Evolutionary conservation across 2,329 filamentous ascomycete species (phyloP).

Genomic region (Colletotrichum ledebouriae): DNA sequence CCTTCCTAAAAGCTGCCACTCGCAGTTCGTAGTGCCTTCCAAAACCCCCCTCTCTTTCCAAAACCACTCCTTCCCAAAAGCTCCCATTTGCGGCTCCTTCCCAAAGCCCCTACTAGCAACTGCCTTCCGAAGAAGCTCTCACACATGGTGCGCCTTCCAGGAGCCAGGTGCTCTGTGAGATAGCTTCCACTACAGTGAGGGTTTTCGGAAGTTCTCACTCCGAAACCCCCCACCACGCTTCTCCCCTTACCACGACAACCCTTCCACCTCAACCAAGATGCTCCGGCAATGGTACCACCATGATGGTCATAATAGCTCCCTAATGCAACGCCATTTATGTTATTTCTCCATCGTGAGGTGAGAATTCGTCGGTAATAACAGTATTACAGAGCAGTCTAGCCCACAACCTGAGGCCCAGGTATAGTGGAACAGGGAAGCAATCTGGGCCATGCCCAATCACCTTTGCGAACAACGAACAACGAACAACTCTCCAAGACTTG

Average conservation of each 20-base stretch:
- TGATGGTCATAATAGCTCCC: neutral
- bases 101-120: neutral
- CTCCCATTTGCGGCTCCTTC: slow-evolving; percentile 1
- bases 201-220: neutral
- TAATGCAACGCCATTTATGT: neutral
- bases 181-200: neutral
- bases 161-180: neutral
- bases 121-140: neutral
- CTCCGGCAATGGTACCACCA: neutral
- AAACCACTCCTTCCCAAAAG: neutral
- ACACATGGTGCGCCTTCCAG: neutral
- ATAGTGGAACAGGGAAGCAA: neutral
- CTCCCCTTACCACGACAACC: neutral
- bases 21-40: neutral
- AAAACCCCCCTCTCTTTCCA: neutral
- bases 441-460: neutral
- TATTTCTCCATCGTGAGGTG: neutral
- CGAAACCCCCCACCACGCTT: neutral
- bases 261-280: neutral
- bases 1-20: neutral
- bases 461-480: neutral
- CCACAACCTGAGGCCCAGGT: neutral
- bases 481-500: neutral
- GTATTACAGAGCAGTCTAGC: slow-evolving; percentile 3
- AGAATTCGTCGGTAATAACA: neutral